phyloP scores from a whole-genome alignment of 495 filamentous ascomycete genomes.

The Immersiella caudata region DNA sequence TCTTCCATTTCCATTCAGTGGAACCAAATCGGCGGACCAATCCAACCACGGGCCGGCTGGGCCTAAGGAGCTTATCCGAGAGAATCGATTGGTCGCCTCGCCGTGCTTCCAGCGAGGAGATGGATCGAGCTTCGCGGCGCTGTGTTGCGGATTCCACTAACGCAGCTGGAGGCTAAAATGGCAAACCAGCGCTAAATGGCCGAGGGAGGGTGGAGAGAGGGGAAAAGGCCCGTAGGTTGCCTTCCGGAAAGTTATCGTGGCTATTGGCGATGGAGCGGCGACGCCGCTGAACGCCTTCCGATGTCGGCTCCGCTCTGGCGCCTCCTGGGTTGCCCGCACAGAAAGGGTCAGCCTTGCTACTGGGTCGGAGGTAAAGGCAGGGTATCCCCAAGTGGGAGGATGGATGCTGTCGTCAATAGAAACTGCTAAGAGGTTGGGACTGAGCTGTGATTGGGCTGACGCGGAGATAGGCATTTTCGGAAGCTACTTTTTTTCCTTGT shows the following conservation, averaged over 20 bases:
- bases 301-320: constrained; percentile 7
- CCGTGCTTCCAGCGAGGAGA: not conserved
- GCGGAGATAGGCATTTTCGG: constrained; percentile 20
- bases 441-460: not conserved
- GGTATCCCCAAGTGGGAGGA: not conserved
- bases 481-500: not conserved
- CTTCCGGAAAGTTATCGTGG: constrained; percentile 22
- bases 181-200: not conserved
- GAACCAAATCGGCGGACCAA: not conserved
- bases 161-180: not conserved
- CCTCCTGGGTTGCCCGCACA: not conserved
- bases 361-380: not conserved
- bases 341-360: constrained; percentile 19
- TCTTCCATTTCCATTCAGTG: not conserved
- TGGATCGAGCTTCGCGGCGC: no score
- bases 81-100: constrained; percentile 27
- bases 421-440: constrained; percentile 15
- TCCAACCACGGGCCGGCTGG: constrained; percentile 10
- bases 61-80: constrained; percentile 21
- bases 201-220: not conserved
- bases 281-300: constrained; percentile 18
- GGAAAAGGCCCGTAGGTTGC: not conserved
- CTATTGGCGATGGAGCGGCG: constrained; percentile 10
- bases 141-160: not conserved
- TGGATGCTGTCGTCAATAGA: constrained; percentile 1